A percentile compares a stretch with the other conserved stretches of the same genome.
Evolutionary conservation across 1,284 basidiomycete genomes (phyloP).

Genomic region (Leccinum pachyderme): DNA sequence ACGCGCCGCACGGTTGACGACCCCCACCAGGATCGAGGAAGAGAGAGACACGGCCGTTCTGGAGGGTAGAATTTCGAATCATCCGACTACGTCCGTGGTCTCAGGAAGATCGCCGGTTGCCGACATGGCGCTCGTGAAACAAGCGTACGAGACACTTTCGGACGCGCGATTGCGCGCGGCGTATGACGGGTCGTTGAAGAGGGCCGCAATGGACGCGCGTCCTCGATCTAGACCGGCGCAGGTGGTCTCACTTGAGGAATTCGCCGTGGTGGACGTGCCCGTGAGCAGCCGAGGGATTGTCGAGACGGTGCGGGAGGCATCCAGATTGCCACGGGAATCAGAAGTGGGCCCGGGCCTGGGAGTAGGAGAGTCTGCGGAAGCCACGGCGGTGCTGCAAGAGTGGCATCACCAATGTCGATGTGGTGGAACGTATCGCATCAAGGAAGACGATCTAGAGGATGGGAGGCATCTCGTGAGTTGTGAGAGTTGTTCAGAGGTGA

Average conservation of each 20-base stretch:
- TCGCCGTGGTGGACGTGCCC: slow-evolving; percentile 30
- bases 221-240: slow-evolving; percentile 67
- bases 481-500: slow-evolving; percentile 68
- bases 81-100: background rate
- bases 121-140: slow-evolving; percentile 56
- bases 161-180: slow-evolving; percentile 35
- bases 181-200: slow-evolving; percentile 44
- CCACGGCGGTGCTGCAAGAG: slow-evolving; percentile 6
- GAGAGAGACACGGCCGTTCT: slow-evolving; percentile 43
- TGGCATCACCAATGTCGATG: slow-evolving; percentile 70
- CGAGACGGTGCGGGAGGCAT: background rate
- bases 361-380: slow-evolving; percentile 4
- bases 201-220: slow-evolving; percentile 1
- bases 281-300: slow-evolving; percentile 12
- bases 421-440: slow-evolving; percentile 61
- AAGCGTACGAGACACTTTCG: slow-evolving; percentile 59
- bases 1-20: background rate
- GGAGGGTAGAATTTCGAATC: background rate
- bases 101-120: background rate
- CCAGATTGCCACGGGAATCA: background rate
- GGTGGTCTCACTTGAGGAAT: slow-evolving; percentile 74
- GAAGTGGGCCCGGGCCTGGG: background rate
- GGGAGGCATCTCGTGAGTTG: slow-evolving; percentile 69
- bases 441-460: slow-evolving; percentile 55
- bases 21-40: background rate